Conservation (phyloP, 2,329 filamentous ascomycete species). For the Aspergillus pseudoviridinutans region DNA sequence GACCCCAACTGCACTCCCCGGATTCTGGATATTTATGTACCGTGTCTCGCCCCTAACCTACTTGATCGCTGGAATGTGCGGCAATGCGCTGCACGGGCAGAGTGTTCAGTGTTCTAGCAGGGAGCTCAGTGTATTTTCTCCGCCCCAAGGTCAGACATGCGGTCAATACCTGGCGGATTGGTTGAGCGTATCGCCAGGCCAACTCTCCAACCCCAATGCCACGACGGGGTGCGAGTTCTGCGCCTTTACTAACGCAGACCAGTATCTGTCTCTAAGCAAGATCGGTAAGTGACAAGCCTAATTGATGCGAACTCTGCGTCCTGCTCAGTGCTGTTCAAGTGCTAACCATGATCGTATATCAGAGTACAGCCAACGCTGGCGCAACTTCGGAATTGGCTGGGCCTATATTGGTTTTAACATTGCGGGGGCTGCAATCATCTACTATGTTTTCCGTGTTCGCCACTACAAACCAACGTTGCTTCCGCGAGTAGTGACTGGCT, state of each 20-base stretch:
- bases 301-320: too few relatives aligned
- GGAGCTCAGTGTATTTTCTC: slow-evolving; percentile 64
- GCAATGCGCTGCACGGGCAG: slow-evolving; percentile 65
- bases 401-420: slow-evolving; percentile 57
- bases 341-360: too few relatives aligned
- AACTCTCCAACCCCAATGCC: slow-evolving; percentile 49
- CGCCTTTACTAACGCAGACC: slow-evolving; percentile 31
- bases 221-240: slow-evolving; percentile 52
- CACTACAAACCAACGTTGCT: too few relatives aligned
- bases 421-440: slow-evolving; percentile 45
- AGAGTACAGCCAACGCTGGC: slow-evolving; percentile 58
- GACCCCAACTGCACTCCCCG: slow-evolving; percentile 59
- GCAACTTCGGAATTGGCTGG: slow-evolving; percentile 64
- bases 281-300: slow-evolving; percentile 23
- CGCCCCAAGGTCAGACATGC: slow-evolving; percentile 57
- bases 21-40: slow-evolving; percentile 65
- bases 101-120: slow-evolving; percentile 62
- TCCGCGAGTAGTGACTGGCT: too few relatives aligned
- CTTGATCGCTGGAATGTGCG: slow-evolving; percentile 59
- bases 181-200: slow-evolving; percentile 49
- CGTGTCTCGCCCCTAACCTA: slow-evolving; percentile 53
- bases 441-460: slow-evolving; percentile 33
- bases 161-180: slow-evolving; percentile 54
- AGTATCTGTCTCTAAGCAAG: slow-evolving; percentile 40
- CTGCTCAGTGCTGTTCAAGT: too few relatives aligned